These are phyloP conservation scores for Colletotrichum somersetense DNA, from an alignment of 2,329 filamentous ascomycete species.

Conservation along the genomic window DNA sequence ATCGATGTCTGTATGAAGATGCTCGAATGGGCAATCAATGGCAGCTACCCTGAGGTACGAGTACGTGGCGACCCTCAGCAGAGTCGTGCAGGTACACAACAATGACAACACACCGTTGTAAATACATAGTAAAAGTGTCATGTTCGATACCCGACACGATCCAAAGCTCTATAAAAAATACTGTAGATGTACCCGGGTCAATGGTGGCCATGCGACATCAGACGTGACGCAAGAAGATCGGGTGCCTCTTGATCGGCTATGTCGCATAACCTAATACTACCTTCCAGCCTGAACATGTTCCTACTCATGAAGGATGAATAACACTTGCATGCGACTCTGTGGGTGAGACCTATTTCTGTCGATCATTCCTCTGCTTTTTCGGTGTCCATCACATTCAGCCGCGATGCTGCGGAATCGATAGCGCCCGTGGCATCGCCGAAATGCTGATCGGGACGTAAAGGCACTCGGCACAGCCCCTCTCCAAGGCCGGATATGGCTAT, in stretches of 20 bases:
- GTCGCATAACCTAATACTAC: neutral
- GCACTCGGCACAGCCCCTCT: neutral
- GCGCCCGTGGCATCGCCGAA: neutral
- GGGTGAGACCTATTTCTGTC: neutral
- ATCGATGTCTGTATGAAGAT: constrained; percentile 27
- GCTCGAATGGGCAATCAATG: constrained; percentile 19
- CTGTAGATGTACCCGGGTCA: too few relatives aligned
- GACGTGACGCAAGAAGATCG: neutral
- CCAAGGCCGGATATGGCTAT: neutral
- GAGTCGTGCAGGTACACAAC: too few relatives aligned
- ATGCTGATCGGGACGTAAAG: neutral
- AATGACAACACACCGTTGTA: too few relatives aligned
- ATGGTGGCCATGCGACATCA: neutral
- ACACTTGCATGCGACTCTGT: neutral
- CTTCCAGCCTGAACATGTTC: neutral
- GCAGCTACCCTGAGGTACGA: neutral
- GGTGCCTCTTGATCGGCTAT: neutral
- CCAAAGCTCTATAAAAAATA: too few relatives aligned
- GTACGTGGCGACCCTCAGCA: too few relatives aligned
- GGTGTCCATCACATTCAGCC: neutral
- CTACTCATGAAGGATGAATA: neutral
- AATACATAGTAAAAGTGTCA: too few relatives aligned
- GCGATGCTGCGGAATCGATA: neutral
- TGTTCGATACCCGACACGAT: too few relatives aligned
- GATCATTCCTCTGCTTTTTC: neutral